Conservation (phyloP, 208 protist species). For the Tetramitus jugosus region DNA sequence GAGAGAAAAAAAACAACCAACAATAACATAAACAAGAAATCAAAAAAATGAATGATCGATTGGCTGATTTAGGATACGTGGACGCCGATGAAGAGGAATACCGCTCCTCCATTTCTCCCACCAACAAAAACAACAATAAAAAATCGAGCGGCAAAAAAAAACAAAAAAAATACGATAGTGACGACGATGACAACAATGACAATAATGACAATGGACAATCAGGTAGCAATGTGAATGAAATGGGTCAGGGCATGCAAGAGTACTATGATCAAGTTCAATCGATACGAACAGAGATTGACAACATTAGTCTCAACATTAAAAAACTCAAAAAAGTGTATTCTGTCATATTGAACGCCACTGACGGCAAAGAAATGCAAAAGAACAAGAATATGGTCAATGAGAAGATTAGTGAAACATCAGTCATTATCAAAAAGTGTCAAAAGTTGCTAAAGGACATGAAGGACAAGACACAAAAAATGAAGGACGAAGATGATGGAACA, state of each 20-base stretch:
- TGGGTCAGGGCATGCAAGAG: constrained; percentile 8
- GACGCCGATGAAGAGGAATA: background rate
- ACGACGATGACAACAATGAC: background rate
- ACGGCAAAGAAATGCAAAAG: background rate
- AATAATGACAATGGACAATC: background rate
- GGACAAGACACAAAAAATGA: background rate
- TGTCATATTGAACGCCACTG: background rate
- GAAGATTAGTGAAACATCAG: background rate
- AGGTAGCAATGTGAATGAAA: background rate
- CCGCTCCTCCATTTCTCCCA: too few relatives aligned
- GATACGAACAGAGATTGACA: background rate
- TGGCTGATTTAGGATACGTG: background rate
- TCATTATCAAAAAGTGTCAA: background rate
- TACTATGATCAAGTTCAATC: constrained; percentile 6
- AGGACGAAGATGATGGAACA: background rate
- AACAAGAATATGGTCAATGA: background rate
- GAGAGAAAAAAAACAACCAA: too few relatives aligned
- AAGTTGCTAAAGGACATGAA: background rate
- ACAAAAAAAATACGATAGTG: background rate
- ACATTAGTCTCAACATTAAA: background rate
- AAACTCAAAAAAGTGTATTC: background rate
- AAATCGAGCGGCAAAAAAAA: background rate
- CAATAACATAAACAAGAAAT: too few relatives aligned
- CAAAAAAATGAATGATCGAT: background rate
- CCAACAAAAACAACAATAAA: too few relatives aligned